phyloP scores from a whole-genome alignment of 2,329 filamentous ascomycete species.

The Curvularia eragrostidis region DNA sequence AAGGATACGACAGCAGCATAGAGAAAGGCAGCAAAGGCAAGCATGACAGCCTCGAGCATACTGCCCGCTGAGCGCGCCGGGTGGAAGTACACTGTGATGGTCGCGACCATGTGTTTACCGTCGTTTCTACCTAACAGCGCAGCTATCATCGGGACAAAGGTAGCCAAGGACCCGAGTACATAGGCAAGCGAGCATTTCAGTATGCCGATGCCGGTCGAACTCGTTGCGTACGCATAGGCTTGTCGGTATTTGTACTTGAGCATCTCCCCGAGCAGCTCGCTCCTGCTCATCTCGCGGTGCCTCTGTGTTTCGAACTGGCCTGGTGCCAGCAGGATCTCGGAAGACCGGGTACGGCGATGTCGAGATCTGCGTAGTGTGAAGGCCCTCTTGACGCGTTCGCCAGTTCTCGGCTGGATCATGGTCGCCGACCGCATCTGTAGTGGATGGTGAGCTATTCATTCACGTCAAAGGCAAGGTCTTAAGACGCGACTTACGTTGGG shows the following conservation, averaged over 20 bases:
- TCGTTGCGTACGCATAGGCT: slow-evolving; percentile 68
- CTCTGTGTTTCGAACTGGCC: slow-evolving; percentile 38
- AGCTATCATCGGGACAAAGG: slow-evolving; percentile 77
- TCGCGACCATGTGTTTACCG: slow-evolving; percentile 92
- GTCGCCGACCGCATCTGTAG: slow-evolving; percentile 78
- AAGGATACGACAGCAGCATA: slow-evolving; percentile 80
- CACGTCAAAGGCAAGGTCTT: not conserved
- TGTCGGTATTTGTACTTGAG: slow-evolving; percentile 39
- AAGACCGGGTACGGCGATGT: slow-evolving; percentile 53
- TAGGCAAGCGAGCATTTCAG: slow-evolving; percentile 93
- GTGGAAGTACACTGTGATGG: slow-evolving; percentile 94
- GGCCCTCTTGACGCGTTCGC: slow-evolving; percentile 79
- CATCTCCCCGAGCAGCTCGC: slow-evolving; percentile 44
- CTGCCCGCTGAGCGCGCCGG: slow-evolving; percentile 84
- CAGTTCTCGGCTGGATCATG: slow-evolving; percentile 84
- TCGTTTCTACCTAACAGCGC: slow-evolving; percentile 80
- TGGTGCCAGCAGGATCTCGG: slow-evolving; percentile 51
- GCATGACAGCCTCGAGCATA: slow-evolving; percentile 84
- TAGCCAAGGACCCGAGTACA: slow-evolving; percentile 82
- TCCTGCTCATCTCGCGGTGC: slow-evolving; percentile 41
- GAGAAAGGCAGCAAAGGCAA: slow-evolving; percentile 77
- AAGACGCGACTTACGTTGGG: slow-evolving; percentile 42
- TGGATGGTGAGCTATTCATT: slow-evolving; percentile 27
- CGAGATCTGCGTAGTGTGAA: slow-evolving; percentile 70
- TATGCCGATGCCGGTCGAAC: slow-evolving; percentile 77